Evolutionary conservation across 192 early-diverging fungal genomes (phyloP), one percentile per base, ranked within the genome.

Genomic region (Backusella psychrophila): DNA sequence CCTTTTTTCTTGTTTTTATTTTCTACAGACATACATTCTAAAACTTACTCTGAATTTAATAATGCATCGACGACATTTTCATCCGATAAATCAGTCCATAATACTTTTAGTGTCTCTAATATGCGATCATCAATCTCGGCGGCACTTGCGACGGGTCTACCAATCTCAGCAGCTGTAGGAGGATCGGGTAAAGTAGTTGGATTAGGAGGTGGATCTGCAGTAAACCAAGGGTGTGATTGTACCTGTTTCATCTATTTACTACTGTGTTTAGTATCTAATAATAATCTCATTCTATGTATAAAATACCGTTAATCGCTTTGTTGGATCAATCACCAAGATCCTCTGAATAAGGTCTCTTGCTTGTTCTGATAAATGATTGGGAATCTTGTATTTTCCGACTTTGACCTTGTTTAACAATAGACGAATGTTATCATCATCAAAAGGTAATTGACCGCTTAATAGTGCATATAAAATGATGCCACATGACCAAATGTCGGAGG

Each of bases 351-450:
- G 72, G 42, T 86, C 83, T 23, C 69, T 75, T 36, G 83, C 83
- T 35, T 59, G 9, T 14, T 78, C 39, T 35, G 78, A 78, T 12
- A 87, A 53, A 72, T 83, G 66, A 26, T 66, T 63, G 12, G 80
- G 86, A 46, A 89, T 84, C 11, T 80, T 63, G 68, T 81, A 85
- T 69, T 80, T 80, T 29, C 78, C 76, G 15, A 52, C 63, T 68
- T 85, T 83, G 59, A 82, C 82, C 70, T 92, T 93, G 44, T 71
- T 78, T n/a, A 93, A 63, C 6, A 93, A 75, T 41, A 82, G 71
- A 21, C 87, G 74, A 68, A 93, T 93, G 76, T 94, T 92, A 66
- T 91, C 89, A 75, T 93, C 92, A 59, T 94, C 91, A 84, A 94
- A 94, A 6, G 92, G 92, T 41, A 94, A 77, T 71, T 90, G 87